phyloP scores from a whole-genome alignment of 257 asterid genomes.

The Gentiana macrophylla region DNA sequence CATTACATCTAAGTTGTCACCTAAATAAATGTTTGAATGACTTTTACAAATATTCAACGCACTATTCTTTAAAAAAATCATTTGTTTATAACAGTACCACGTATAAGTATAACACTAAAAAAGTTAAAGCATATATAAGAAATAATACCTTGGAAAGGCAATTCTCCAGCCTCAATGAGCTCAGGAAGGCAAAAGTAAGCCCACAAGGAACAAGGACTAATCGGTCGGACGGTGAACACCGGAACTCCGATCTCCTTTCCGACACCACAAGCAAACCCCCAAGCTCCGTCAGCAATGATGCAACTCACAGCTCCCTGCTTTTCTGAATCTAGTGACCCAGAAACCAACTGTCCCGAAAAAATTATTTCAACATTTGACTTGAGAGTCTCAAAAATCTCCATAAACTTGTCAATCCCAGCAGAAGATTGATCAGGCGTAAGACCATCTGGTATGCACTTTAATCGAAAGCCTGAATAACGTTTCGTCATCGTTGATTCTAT shows the following conservation, averaged over 20 bases:
- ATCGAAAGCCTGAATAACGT: slow-evolving; percentile 5
- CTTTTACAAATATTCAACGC: too few relatives aligned
- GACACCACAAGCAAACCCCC: slow-evolving; percentile 20
- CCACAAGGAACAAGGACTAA: slow-evolving; percentile 26
- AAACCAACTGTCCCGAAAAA: slow-evolving; percentile 21
- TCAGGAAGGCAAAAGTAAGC: slow-evolving; percentile 21
- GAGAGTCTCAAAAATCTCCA: slow-evolving; percentile 15
- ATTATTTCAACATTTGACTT: slow-evolving; percentile 8
- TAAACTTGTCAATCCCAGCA: slow-evolving; percentile 6
- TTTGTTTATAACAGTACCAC: too few relatives aligned
- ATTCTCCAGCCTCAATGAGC: slow-evolving; percentile 22
- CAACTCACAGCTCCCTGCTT: slow-evolving; percentile 13
- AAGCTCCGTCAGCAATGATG: slow-evolving; percentile 21
- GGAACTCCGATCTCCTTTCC: slow-evolving; percentile 21
- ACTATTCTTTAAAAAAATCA: too few relatives aligned
- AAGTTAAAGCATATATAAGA: too few relatives aligned
- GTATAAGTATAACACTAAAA: too few relatives aligned
- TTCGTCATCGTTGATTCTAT: slow-evolving; percentile 1
- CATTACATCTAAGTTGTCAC: slow-evolving; percentile 18
- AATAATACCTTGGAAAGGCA: slow-evolving; percentile 14
- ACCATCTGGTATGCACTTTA: slow-evolving; percentile 16
- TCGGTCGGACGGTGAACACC: slow-evolving; percentile 13
- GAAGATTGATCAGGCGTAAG: slow-evolving; percentile 15
- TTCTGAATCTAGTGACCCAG: slow-evolving; percentile 18
- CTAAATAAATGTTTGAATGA: not conserved